Evolutionary conservation across 345 rosid species (phyloP).

Genomic region (Mangifera indica): DNA sequence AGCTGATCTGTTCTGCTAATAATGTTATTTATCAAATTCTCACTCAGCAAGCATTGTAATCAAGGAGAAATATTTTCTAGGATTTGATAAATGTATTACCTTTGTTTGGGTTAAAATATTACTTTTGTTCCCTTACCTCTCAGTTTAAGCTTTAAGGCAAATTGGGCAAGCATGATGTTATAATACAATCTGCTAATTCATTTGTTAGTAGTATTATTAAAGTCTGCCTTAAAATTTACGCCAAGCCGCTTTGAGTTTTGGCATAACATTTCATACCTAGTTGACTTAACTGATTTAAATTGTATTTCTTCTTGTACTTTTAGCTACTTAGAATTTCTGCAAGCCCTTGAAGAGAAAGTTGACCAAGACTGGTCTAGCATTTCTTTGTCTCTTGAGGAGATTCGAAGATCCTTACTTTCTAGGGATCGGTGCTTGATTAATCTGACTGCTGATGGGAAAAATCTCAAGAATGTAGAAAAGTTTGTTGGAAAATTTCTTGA

Average conservation of each 20-base stretch:
- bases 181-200: background rate
- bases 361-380: conserved; percentile 88
- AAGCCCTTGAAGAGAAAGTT: conserved; percentile 74
- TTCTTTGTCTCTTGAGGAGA: conserved; percentile 87
- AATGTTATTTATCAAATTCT: background rate
- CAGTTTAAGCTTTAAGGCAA: too few relatives aligned
- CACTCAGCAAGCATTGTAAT: too few relatives aligned
- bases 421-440: conserved; percentile 78
- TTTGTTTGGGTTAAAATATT: background rate
- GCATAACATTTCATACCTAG: background rate
- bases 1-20: background rate
- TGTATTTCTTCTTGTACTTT: conserved; percentile 19
- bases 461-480: conserved; percentile 54
- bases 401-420: conserved; percentile 71
- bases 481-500: conserved; percentile 74
- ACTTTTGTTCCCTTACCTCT: too few relatives aligned
- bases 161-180: background rate
- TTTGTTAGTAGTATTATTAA: background rate
- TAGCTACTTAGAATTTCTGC: conserved; percentile 85
- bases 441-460: conserved; percentile 84
- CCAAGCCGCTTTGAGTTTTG: conserved; percentile 10
- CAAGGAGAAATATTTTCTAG: background rate
- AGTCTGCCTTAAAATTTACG: background rate
- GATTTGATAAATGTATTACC: conserved; percentile 9
- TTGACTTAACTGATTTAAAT: conserved; percentile 14